Evolutionary conservation across 164 flowering plant species (phyloP), one percentile per base, ranked within the genome.

Genomic region (Tetrastigma voinierianum): DNA sequence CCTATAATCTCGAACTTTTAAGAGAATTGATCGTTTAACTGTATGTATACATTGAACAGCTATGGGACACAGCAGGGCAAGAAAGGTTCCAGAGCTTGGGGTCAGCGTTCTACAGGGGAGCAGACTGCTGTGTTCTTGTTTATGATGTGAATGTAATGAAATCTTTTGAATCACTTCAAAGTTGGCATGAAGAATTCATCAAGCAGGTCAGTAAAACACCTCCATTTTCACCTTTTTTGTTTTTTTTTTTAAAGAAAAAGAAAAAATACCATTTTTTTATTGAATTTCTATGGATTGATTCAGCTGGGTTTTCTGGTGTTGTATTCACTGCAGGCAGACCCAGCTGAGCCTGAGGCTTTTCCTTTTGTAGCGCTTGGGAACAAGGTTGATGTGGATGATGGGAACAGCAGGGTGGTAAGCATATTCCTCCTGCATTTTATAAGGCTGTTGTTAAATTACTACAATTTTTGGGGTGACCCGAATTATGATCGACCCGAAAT

Each of bases 11-110:
- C n/a, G n/a, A n/a, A n/a, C n/a, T n/a, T n/a, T n/a, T n/a, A n/a
- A n/a, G n/a, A n/a, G n/a, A n/a, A n/a, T n/a, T n/a, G n/a, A n/a
- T n/a, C n/a, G n/a, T n/a, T n/a, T n/a, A n/a, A n/a, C n/a, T n/a
- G n/a, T n/a, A n/a, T n/a, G n/a, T 32, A 32, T 32, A 32, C 40
- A 32, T 23, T 12, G 49, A 45, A 45, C 70, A 81, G 84, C 62
- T 81, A 20, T 84, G 87, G 88, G 88, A 84, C 62, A 84, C 88
- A 18, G 88, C 88, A 21, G 88, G 88, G 64, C 88, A 84, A 46
- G 88, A 84, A 51, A 76, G 86, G 70, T 84, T 84, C 60, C 82
- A 84, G 51, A 84, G 87, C 59, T 76, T 84, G 8, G 83, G 85
- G 17, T 68, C 81, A 32, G 82, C 82, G 49, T 84, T 84, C 54